These are phyloP conservation scores for Brasilioporus rufonigricans DNA, from an alignment of 768 basidiomycete genomes.

Conservation along the genomic window DNA sequence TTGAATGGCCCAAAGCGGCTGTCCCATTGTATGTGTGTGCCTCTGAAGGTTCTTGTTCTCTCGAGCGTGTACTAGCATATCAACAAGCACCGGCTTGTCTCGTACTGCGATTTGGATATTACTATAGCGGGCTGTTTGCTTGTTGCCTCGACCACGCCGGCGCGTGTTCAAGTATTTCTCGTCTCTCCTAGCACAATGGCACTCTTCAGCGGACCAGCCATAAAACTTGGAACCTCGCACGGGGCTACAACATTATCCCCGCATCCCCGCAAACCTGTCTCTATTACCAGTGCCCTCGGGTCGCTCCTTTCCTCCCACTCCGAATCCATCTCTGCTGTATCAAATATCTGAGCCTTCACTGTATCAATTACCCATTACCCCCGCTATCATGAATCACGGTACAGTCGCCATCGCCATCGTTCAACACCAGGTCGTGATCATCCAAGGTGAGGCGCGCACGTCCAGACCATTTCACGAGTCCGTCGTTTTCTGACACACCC, in stretches of 20 bases:
- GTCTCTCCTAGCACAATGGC: constrained; percentile 18
- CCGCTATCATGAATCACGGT: constrained; percentile 48
- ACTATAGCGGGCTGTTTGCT: constrained; percentile 10
- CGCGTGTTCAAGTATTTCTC: background rate
- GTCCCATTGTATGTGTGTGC: constrained; percentile 1
- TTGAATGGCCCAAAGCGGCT: background rate
- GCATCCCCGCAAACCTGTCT: constrained; percentile 1
- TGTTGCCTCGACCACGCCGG: constrained; percentile 7
- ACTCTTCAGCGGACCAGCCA: constrained; percentile 3
- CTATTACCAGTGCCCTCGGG: background rate
- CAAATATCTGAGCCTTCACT: constrained; percentile 7
- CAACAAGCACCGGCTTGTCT: too few relatives aligned
- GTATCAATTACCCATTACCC: constrained; percentile 15
- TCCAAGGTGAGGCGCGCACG: constrained; percentile 49
- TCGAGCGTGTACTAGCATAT: too few relatives aligned
- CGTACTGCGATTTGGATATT: too few relatives aligned
- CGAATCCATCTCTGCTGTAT: constrained; percentile 16
- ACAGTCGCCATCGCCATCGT: constrained; percentile 68
- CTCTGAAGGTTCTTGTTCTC: background rate
- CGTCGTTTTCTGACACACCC: constrained; percentile 4
- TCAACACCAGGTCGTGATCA: constrained; percentile 63
- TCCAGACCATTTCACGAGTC: background rate
- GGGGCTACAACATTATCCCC: background rate
- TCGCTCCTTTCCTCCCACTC: constrained; percentile 3
- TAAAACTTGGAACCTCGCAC: constrained; percentile 18